phyloP scores from a whole-genome alignment of 1,139 yeast species.

The Candida tropicalis region DNA sequence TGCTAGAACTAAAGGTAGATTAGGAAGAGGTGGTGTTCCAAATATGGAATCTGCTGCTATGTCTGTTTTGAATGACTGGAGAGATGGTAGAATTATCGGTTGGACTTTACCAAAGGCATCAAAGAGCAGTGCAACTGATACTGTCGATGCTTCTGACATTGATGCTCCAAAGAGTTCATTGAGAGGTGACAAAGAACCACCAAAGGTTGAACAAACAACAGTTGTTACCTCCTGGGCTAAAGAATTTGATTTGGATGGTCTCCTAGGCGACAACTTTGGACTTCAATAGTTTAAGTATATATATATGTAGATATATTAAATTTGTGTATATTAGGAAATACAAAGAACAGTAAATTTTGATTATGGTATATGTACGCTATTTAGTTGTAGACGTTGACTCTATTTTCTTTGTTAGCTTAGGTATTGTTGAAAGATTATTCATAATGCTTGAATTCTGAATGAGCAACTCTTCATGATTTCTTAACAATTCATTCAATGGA shows the following conservation, averaged over 20 bases:
- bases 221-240: slow-evolving; percentile 91
- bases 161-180: slow-evolving; percentile 45
- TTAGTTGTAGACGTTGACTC: slow-evolving; percentile 5
- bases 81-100: slow-evolving; percentile 92
- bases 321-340: slow-evolving; percentile 1
- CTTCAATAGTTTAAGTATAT: slow-evolving; percentile 18
- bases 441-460: slow-evolving; percentile 28
- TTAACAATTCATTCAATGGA: slow-evolving; percentile 28
- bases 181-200: slow-evolving; percentile 50
- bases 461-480: slow-evolving; percentile 30
- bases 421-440: slow-evolving; percentile 24
- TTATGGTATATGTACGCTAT: not conserved
- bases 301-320: no score
- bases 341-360: not conserved
- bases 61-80: slow-evolving; percentile 90
- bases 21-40: slow-evolving; percentile 92
- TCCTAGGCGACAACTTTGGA: slow-evolving; percentile 52
- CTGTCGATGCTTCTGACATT: slow-evolving; percentile 27
- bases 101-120: slow-evolving; percentile 86
- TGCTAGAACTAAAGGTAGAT: slow-evolving; percentile 89
- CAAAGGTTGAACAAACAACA: slow-evolving; percentile 71
- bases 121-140: slow-evolving; percentile 30
- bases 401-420: slow-evolving; percentile 11
- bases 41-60: slow-evolving; percentile 84
- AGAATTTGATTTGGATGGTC: slow-evolving; percentile 89